phyloP scores from a whole-genome alignment of 2,329 filamentous ascomycete genomes.

The Botrytis elliptica region DNA sequence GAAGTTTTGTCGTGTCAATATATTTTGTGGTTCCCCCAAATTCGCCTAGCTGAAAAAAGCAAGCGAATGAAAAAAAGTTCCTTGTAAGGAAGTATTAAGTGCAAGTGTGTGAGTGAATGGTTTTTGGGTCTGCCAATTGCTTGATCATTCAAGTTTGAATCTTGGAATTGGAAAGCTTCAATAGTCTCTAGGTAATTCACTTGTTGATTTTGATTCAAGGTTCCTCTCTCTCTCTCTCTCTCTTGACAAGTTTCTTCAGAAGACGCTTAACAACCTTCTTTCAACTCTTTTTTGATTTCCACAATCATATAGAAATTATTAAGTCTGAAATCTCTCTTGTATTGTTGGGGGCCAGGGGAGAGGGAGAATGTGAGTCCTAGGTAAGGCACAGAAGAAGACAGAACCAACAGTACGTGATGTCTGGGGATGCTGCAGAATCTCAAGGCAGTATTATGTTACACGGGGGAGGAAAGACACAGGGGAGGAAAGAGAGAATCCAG shows the following conservation, averaged over 20 bases:
- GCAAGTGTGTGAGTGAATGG: not conserved
- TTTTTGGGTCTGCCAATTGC: not conserved
- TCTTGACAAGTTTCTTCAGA: not conserved
- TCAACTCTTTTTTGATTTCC: not conserved
- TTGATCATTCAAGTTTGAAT: not conserved
- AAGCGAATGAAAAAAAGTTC: slow-evolving; percentile 20
- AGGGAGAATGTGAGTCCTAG: not conserved
- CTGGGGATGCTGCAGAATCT: slow-evolving; percentile 8
- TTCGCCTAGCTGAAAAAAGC: slow-evolving; percentile 22
- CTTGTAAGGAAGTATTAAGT: not conserved
- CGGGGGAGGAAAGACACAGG: not conserved
- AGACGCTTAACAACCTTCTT: not conserved
- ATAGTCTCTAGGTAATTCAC: not conserved
- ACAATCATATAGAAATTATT: no score
- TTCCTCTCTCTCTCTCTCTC: not conserved
- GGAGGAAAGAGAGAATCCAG: not conserved
- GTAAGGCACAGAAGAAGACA: not conserved
- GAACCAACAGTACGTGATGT: not conserved
- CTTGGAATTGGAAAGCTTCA: not conserved
- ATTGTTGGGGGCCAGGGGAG: not conserved
- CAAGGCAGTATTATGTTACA: slow-evolving; percentile 17
- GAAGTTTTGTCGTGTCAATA: slow-evolving; percentile 22
- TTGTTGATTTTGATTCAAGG: not conserved
- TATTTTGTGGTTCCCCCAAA: slow-evolving; percentile 22
- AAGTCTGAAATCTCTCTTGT: no score